These are phyloP conservation scores for Diplosphaera chodatii DNA, from an alignment of 139 green algal genomes.

Conservation along the genomic window DNA sequence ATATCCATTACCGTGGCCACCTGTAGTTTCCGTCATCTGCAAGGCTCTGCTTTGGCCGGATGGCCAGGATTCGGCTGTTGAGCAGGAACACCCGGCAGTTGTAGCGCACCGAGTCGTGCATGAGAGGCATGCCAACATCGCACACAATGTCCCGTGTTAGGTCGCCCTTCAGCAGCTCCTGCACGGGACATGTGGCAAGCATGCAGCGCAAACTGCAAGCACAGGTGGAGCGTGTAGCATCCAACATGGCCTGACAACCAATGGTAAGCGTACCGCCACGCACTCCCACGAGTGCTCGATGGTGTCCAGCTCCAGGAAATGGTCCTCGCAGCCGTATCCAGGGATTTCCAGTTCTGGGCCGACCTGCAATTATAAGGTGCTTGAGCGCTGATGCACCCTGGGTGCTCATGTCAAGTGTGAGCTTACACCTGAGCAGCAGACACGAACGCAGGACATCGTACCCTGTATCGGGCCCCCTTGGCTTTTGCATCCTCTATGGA, in stretches of 20 bases:
- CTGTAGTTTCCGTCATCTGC: constrained; percentile 98
- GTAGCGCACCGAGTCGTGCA: constrained; percentile 82
- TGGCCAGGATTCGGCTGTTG: constrained; percentile 74
- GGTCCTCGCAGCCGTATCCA: constrained; percentile 98
- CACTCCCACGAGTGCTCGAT: constrained; percentile 86
- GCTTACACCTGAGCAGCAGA: no score
- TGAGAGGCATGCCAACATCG: constrained; percentile 91
- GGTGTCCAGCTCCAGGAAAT: constrained; percentile 92
- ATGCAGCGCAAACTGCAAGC: background rate
- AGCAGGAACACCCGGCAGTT: constrained; percentile 88
- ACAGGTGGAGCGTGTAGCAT: no score
- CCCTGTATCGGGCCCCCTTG: constrained; percentile 66
- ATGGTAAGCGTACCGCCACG: constrained; percentile 34
- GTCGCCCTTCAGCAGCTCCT: constrained; percentile 52
- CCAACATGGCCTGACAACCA: no score
- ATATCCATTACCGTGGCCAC: no score
- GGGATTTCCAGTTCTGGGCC: constrained; percentile 93
- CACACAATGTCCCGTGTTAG: constrained; percentile 73
- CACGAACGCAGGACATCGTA: constrained; percentile 20
- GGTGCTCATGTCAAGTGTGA: no score
- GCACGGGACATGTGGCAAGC: constrained; percentile 6
- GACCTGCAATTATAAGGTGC: no score
- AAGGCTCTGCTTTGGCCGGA: constrained; percentile 90
- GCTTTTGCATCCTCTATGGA: constrained; percentile 70
- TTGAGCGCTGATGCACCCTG: no score